These are phyloP conservation scores for Chaetomiaceae sp. DNA, from an alignment of 2,329 filamentous ascomycete genomes.

Conservation along the genomic window DNA sequence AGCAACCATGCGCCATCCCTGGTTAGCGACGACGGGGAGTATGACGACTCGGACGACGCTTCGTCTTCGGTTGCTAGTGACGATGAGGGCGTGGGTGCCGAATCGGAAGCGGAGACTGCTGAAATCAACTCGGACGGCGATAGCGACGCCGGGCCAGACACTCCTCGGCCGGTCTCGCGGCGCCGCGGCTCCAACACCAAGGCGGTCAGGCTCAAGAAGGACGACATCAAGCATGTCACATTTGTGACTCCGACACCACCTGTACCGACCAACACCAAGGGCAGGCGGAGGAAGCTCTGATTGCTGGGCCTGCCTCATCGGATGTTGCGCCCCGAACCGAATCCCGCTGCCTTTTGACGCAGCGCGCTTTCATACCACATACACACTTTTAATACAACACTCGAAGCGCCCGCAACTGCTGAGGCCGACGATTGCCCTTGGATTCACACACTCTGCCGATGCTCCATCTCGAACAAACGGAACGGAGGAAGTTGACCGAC, in stretches of 20 bases:
- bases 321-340: not conserved
- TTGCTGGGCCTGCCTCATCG: not conserved
- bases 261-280: constrained; percentile 31
- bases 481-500: no score
- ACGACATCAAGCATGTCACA: constrained; percentile 49
- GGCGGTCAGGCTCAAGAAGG: constrained; percentile 46
- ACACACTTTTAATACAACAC: constrained; percentile 12
- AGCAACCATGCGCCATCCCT: constrained; percentile 74
- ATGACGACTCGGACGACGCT: constrained; percentile 63
- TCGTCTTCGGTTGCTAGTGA: constrained; percentile 56
- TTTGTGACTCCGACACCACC: constrained; percentile 49
- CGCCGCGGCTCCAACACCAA: constrained; percentile 36
- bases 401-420: not conserved
- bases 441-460: not conserved
- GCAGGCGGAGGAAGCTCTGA: constrained; percentile 26
- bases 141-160: constrained; percentile 32
- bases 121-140: constrained; percentile 58
- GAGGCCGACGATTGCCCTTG: not conserved
- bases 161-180: constrained; percentile 26
- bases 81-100: constrained; percentile 51
- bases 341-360: not conserved
- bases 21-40: constrained; percentile 75
- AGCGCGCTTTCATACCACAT: not conserved
- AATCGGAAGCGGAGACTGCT: constrained; percentile 53
- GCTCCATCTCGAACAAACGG: no score